Evolutionary conservation across 1,284 basidiomycete species (phyloP).

Genomic region (Cryptococcus floricola): DNA sequence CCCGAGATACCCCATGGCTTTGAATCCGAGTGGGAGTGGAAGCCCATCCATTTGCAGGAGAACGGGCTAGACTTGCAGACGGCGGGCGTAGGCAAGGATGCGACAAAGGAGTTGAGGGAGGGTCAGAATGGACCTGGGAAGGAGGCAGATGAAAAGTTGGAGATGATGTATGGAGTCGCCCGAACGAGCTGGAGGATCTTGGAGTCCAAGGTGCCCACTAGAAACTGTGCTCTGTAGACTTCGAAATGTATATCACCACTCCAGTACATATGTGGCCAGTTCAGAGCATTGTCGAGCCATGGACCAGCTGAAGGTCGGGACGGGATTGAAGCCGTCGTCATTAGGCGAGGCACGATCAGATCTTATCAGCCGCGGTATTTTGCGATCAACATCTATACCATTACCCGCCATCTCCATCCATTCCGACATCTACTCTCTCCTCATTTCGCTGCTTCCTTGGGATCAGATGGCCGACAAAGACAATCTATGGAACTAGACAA

Average conservation of each 20-base stretch:
- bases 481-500: too few species aligned
- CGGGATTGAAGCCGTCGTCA: too few species aligned
- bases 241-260: background rate
- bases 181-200: conserved; percentile 24
- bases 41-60: conserved; percentile 1
- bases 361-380: too few species aligned
- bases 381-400: too few species aligned
- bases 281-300: too few species aligned
- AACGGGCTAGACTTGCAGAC: conserved; percentile 17
- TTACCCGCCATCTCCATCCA: too few species aligned
- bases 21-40: conserved; percentile 17
- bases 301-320: too few species aligned
- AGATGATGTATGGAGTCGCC: conserved; percentile 29
- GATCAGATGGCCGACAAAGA: too few species aligned
- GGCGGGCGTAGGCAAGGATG: conserved; percentile 28
- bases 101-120: conserved; percentile 15
- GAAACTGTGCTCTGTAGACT: background rate
- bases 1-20: conserved; percentile 28
- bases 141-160: conserved; percentile 22
- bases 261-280: too few species aligned
- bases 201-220: conserved; percentile 11
- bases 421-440: too few species aligned
- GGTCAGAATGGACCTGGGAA: conserved; percentile 16
- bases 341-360: too few species aligned
- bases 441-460: too few species aligned